These are phyloP conservation scores for Melampsora larici-populina DNA, from an alignment of 1,284 basidiomycete genomes.

Conservation along the genomic window DNA sequence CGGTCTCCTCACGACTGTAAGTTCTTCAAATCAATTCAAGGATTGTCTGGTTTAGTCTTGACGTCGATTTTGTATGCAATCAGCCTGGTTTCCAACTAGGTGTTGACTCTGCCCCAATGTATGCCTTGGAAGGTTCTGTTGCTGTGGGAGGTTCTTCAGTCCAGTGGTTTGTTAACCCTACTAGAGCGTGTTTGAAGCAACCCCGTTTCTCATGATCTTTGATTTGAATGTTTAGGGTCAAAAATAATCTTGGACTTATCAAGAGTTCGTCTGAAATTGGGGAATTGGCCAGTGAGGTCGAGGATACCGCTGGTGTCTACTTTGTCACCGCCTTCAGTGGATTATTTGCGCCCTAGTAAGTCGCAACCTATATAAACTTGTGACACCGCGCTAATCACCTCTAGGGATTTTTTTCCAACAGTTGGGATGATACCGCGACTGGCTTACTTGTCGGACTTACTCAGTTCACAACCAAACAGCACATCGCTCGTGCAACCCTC, in stretches of 20 bases:
- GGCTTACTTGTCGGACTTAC: constrained; percentile 82
- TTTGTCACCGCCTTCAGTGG: constrained; percentile 96
- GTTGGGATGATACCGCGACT: constrained; percentile 80
- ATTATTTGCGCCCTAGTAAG: constrained; percentile 67
- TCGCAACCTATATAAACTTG: background rate
- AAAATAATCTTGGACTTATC: constrained; percentile 85
- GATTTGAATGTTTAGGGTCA: constrained; percentile 59
- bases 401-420: constrained; percentile 55
- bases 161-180: constrained; percentile 63
- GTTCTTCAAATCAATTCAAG: background rate
- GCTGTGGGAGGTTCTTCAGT: constrained; percentile 92
- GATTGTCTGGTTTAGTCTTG: background rate
- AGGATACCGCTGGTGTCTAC: constrained; percentile 85
- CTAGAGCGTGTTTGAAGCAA: background rate
- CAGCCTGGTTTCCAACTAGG: constrained; percentile 83
- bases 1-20: constrained; percentile 80
- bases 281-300: constrained; percentile 70
- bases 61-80: background rate
- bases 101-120: constrained; percentile 71
- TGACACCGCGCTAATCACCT: background rate
- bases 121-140: constrained; percentile 91
- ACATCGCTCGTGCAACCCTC: constrained; percentile 88
- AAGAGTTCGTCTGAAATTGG: constrained; percentile 78
- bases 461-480: constrained; percentile 85
- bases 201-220: background rate